Evolutionary conservation across 176 grass and related monocot genomes (phyloP).

Genomic region (Microstegium vimineum): DNA sequence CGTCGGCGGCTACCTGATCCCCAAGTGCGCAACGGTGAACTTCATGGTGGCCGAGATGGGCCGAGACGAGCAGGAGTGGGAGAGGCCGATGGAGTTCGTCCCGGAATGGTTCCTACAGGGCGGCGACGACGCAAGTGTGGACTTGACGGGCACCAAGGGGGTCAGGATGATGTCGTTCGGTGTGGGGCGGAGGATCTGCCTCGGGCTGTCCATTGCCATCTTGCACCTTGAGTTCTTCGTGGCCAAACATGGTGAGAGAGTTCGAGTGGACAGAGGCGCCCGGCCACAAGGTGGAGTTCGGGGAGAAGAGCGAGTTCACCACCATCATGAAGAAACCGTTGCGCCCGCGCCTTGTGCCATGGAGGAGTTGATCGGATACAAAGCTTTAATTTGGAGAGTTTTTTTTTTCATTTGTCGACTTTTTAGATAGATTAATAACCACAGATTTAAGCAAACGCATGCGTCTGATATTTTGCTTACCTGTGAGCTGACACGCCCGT

Average conservation of each 20-base stretch:
- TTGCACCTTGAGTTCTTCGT: constrained; percentile 65
- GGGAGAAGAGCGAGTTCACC: constrained; percentile 51
- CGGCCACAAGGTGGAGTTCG: constrained; percentile 40
- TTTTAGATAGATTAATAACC: too few species aligned
- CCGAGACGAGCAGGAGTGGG: constrained; percentile 31
- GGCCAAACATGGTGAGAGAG: constrained; percentile 50
- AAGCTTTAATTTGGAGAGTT: neutral
- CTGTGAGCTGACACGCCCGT: too few species aligned
- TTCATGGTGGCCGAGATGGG: constrained; percentile 48
- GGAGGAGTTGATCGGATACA: neutral
- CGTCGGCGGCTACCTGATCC: constrained; percentile 44
- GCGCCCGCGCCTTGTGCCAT: constrained; percentile 31
- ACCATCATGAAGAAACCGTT: constrained; percentile 50
- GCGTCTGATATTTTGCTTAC: too few species aligned
- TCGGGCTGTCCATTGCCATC: constrained; percentile 39
- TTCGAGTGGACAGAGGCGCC: constrained; percentile 53
- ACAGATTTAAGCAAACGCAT: too few species aligned
- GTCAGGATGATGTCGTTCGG: constrained; percentile 62
- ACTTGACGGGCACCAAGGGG: constrained; percentile 50
- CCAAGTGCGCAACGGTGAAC: constrained; percentile 47
- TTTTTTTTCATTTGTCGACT: neutral
- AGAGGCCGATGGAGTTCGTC: constrained; percentile 36
- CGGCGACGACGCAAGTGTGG: constrained; percentile 32
- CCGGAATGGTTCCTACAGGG: constrained; percentile 52
- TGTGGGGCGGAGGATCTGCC: constrained; percentile 34